Percentiles rank a stretch among this genome's conserved stretches.
phyloP scores from a whole-genome alignment of 768 basidiomycete species.

The Tephrocybe rancida region DNA sequence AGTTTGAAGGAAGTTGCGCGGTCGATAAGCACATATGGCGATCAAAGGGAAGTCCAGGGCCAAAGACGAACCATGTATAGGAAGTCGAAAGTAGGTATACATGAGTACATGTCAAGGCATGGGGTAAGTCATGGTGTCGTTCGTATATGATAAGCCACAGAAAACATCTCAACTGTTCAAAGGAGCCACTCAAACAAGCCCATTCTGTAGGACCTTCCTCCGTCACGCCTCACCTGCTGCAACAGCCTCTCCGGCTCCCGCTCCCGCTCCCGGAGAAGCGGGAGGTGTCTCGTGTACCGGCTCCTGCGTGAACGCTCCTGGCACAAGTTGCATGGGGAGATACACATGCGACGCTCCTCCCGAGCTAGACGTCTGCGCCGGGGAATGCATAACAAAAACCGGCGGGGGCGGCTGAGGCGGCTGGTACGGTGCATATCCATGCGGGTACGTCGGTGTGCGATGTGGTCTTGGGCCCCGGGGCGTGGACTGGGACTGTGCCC shows the following conservation, averaged over 20 bases:
- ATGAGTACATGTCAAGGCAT: too few relatives aligned
- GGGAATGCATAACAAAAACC: slow-evolving; percentile 24
- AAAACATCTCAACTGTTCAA: too few relatives aligned
- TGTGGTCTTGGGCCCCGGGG: slow-evolving; percentile 24
- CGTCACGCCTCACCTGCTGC: background rate
- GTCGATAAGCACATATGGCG: too few relatives aligned
- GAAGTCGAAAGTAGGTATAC: too few relatives aligned
- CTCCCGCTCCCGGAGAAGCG: slow-evolving; percentile 1
- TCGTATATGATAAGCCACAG: too few relatives aligned
- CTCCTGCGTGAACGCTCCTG: slow-evolving; percentile 13
- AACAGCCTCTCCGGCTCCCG: background rate
- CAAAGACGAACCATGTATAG: too few relatives aligned
- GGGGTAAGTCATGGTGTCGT: too few relatives aligned
- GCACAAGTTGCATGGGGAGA: slow-evolving; percentile 20
- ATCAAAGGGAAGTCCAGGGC: too few relatives aligned
- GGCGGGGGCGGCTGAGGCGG: slow-evolving; percentile 29
- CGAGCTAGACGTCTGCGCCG: slow-evolving; percentile 14
- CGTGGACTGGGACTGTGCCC: slow-evolving; percentile 14
- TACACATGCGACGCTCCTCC: slow-evolving; percentile 14
- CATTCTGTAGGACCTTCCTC: too few relatives aligned
- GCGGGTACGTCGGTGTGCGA: slow-evolving; percentile 25
- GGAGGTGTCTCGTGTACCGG: slow-evolving; percentile 1
- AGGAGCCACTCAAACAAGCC: too few relatives aligned
- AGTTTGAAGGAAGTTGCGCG: too few relatives aligned
- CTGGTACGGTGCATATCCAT: slow-evolving; percentile 33